Percentiles rank a stretch among this genome's conserved stretches.
Evolutionary conservation across 2,329 filamentous ascomycete genomes (phyloP).

Genomic region (Ilyonectria robusta): DNA sequence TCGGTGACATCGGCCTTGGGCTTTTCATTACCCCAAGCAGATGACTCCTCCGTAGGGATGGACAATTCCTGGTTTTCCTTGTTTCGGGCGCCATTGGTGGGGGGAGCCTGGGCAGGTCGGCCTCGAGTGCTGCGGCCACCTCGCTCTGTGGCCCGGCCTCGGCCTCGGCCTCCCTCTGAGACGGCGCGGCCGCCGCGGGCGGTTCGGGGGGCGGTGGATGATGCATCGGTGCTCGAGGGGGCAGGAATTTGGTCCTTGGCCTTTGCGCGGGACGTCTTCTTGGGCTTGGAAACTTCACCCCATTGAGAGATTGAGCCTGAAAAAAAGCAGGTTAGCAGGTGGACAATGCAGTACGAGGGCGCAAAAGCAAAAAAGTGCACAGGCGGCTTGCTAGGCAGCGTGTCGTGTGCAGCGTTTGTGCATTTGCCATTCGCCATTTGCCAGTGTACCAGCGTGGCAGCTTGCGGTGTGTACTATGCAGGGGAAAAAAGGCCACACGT

Average conservation of each 20-base stretch:
- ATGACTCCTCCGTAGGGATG: slow-evolving; percentile 79
- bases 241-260: slow-evolving; percentile 73
- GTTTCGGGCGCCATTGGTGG: slow-evolving; percentile 73
- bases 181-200: slow-evolving; percentile 74
- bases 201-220: slow-evolving; percentile 61
- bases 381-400: slow-evolving; percentile 20
- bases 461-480: slow-evolving; percentile 32
- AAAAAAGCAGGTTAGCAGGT: slow-evolving; percentile 48
- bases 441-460: slow-evolving; percentile 31
- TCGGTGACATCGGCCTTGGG: slow-evolving; percentile 53
- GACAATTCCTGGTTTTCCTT: slow-evolving; percentile 71
- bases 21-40: slow-evolving; percentile 61
- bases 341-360: slow-evolving; percentile 3
- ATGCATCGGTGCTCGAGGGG: slow-evolving; percentile 63
- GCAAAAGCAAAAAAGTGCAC: slow-evolving; percentile 8
- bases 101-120: slow-evolving; percentile 68
- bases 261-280: slow-evolving; percentile 84
- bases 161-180: slow-evolving; percentile 73
- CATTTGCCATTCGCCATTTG: slow-evolving; percentile 19
- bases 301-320: slow-evolving; percentile 85
- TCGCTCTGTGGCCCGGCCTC: slow-evolving; percentile 74
- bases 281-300: slow-evolving; percentile 85
- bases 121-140: slow-evolving; percentile 75
- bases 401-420: slow-evolving; percentile 23
- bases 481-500: slow-evolving; percentile 48